These are phyloP conservation scores for Cladophialophora psammophila DNA, from an alignment of 2,329 filamentous ascomycete genomes.

Conservation along the genomic window DNA sequence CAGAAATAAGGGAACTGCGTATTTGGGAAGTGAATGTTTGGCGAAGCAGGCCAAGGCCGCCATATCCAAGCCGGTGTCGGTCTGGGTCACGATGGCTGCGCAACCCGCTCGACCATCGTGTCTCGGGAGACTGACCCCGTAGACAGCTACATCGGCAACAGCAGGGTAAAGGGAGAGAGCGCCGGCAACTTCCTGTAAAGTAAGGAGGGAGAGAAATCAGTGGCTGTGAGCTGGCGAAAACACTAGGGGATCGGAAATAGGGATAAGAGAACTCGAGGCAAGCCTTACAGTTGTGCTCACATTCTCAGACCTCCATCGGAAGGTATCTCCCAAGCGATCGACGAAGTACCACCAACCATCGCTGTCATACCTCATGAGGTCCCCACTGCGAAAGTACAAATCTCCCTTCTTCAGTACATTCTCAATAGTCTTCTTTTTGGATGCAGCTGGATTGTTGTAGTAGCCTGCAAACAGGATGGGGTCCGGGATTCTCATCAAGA, in stretches of 20 bases:
- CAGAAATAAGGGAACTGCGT: neutral
- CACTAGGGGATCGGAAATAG: neutral
- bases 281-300: conserved; percentile 68
- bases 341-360: conserved; percentile 75
- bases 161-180: neutral
- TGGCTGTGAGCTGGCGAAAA: neutral
- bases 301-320: conserved; percentile 75
- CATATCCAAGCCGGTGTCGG: neutral
- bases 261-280: neutral
- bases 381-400: conserved; percentile 71
- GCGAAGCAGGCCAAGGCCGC: neutral
- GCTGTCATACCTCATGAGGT: conserved; percentile 66
- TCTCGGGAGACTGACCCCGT: neutral
- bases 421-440: conserved; percentile 68
- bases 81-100: neutral
- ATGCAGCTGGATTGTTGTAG: conserved; percentile 70
- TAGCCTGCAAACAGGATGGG: conserved; percentile 72
- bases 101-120: neutral
- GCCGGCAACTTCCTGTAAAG: neutral
- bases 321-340: conserved; percentile 75
- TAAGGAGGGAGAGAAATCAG: neutral
- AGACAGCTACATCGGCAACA: neutral
- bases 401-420: conserved; percentile 73
- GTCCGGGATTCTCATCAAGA: conserved; percentile 61
- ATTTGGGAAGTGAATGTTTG: neutral